Percentiles rank a stretch among this genome's conserved stretches.
phyloP scores from a whole-genome alignment of 495 filamentous ascomycete genomes.

The Neurospora sp. region DNA sequence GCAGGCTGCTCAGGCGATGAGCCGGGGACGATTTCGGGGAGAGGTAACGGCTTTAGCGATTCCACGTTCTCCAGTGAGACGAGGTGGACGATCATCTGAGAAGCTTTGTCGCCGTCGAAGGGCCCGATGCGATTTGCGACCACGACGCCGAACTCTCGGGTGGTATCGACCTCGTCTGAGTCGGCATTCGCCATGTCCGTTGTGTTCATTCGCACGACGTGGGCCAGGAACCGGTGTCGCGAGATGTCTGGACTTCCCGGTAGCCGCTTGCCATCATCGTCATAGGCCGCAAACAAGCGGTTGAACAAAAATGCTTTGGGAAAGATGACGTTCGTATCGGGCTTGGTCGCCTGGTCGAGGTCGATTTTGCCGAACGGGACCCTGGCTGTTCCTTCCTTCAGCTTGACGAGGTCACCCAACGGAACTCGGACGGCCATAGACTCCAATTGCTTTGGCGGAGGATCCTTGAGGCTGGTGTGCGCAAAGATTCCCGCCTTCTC shows the following conservation, averaged over 20 bases:
- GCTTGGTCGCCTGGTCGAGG: background rate
- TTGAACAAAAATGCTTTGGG: background rate
- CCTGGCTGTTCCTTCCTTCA: background rate
- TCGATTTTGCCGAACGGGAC: background rate
- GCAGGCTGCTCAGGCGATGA: background rate
- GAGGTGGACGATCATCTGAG: slow-evolving; percentile 22
- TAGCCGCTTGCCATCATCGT: background rate
- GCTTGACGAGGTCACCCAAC: background rate
- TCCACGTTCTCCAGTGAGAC: slow-evolving; percentile 24
- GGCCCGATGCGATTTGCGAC: background rate
- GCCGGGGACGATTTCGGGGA: background rate
- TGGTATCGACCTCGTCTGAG: slow-evolving; percentile 4
- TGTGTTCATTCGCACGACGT: slow-evolving; percentile 34
- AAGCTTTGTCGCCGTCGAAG: background rate
- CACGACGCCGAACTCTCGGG: background rate
- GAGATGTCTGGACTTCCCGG: background rate
- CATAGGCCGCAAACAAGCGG: background rate
- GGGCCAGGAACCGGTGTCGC: slow-evolving; percentile 26
- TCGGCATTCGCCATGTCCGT: background rate
- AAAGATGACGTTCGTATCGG: background rate
- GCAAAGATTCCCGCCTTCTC: background rate
- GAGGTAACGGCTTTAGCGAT: background rate
- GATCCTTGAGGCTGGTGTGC: background rate
- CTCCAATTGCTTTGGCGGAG: slow-evolving; percentile 9
- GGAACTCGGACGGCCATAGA: background rate